Conservation (phyloP, 345 rosid genomes). For the Gossypium longicalyx region DNA sequence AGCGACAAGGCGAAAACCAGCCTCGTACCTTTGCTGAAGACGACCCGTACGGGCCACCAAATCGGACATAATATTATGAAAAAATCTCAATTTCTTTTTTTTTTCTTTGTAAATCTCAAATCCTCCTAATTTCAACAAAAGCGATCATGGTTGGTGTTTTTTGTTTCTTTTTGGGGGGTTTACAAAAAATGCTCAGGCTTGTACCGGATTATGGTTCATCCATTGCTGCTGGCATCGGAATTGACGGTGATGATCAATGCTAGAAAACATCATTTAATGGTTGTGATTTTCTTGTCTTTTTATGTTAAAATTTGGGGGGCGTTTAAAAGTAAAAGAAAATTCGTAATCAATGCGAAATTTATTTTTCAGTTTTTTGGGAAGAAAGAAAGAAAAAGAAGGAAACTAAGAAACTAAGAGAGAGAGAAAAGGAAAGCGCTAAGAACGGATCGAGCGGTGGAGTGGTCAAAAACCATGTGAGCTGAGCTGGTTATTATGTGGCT, state of each 20-base stretch:
- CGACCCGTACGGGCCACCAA: conserved; percentile 99
- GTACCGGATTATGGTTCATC: conserved; percentile 27
- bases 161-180: background rate
- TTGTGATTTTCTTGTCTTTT: background rate
- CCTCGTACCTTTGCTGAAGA: conserved; percentile 90
- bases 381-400: background rate
- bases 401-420: background rate
- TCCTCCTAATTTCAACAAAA: conserved; percentile 10
- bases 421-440: conserved; percentile 18
- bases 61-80: conserved; percentile 51
- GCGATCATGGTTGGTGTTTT: conserved; percentile 2
- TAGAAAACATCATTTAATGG: conserved; percentile 36
- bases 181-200: conserved; percentile 23
- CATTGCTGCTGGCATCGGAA: conserved; percentile 27
- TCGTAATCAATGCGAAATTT: background rate
- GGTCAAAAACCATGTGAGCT: conserved; percentile 33
- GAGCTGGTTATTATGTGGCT: conserved; percentile 9
- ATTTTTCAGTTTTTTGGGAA: background rate
- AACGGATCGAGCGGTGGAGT: conserved; percentile 36
- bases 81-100: background rate
- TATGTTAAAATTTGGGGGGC: background rate
- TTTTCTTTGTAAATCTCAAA: conserved; percentile 3
- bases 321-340: background rate
- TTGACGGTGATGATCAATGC: conserved; percentile 28
- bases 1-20: conserved; percentile 92